Percentiles rank a stretch among this genome's conserved stretches.
Evolutionary conservation across 352 stramenopile species (phyloP).

Genomic region (Phytophthora capsici): DNA sequence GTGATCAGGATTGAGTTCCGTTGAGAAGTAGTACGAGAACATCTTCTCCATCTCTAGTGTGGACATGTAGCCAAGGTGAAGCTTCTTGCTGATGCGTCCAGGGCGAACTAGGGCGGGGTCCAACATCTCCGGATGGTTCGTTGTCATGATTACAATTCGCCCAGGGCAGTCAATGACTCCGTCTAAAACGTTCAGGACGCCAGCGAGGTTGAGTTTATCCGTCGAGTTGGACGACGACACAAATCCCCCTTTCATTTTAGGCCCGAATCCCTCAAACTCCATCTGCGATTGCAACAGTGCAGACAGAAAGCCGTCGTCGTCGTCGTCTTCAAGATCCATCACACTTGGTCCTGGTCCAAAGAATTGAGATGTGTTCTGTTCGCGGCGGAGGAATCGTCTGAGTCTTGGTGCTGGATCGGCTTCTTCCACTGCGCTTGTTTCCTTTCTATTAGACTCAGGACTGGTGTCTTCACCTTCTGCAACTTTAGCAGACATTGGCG

Average conservation of each 20-base stretch:
- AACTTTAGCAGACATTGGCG: not conserved
- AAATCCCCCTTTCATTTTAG: conserved; percentile 37
- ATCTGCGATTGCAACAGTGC: conserved; percentile 30
- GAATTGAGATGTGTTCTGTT: not conserved
- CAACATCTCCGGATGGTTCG: conserved; percentile 86
- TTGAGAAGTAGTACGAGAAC: conserved; percentile 66
- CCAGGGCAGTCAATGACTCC: conserved; percentile 80
- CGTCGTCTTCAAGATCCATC: conserved; percentile 2
- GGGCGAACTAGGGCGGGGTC: conserved; percentile 87
- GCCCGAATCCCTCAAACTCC: conserved; percentile 31
- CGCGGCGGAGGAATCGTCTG: not conserved
- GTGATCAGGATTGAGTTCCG: conserved; percentile 33
- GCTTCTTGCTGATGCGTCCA: conserved; percentile 86
- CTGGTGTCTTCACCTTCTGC: not conserved
- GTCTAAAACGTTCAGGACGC: conserved; percentile 92
- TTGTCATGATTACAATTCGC: conserved; percentile 89
- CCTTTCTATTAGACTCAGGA: not conserved
- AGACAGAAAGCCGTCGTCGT: conserved; percentile 32
- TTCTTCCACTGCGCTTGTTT: conserved; percentile 29
- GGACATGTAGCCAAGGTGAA: conserved; percentile 71
- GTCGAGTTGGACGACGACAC: conserved; percentile 41
- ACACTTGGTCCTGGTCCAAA: not conserved
- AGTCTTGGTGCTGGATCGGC: conserved; percentile 23
- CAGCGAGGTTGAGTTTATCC: conserved; percentile 80
- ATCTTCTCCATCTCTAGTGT: conserved; percentile 49